Percentiles rank a stretch among this genome's conserved stretches.
Evolutionary conservation across 2,329 filamentous ascomycete species (phyloP).

Genomic region (Talaromyces atroroseus): DNA sequence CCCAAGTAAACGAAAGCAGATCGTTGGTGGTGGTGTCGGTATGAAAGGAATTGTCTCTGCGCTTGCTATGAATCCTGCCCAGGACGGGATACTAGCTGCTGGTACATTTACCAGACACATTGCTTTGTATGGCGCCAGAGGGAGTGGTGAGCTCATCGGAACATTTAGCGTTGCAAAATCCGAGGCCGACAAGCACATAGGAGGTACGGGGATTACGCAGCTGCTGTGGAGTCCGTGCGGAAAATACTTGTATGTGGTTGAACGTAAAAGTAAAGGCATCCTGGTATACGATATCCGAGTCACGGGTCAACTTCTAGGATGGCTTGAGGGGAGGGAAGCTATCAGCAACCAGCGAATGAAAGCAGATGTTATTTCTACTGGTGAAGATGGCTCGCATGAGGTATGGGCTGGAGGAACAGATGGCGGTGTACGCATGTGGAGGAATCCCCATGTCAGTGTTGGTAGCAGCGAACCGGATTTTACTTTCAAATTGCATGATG

Average conservation of each 20-base stretch:
- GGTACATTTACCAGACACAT: slow-evolving; percentile 54
- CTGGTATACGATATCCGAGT: slow-evolving; percentile 56
- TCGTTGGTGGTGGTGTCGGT: slow-evolving; percentile 42
- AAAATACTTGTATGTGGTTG: slow-evolving; percentile 54
- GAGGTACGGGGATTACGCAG: slow-evolving; percentile 51
- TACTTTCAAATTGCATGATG: slow-evolving; percentile 42
- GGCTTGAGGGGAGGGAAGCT: slow-evolving; percentile 42
- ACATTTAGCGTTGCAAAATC: slow-evolving; percentile 45
- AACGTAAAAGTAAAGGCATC: slow-evolving; percentile 52
- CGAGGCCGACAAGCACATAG: slow-evolving; percentile 33
- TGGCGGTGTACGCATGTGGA: slow-evolving; percentile 50
- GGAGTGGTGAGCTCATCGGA: slow-evolving; percentile 46
- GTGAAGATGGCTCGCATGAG: slow-evolving; percentile 40
- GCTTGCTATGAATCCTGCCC: slow-evolving; percentile 40
- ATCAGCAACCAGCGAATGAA: slow-evolving; percentile 53
- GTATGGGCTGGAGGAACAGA: slow-evolving; percentile 57
- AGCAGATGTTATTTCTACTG: slow-evolving; percentile 44
- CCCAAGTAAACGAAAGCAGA: slow-evolving; percentile 43
- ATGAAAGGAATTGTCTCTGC: slow-evolving; percentile 55
- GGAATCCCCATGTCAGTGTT: slow-evolving; percentile 36
- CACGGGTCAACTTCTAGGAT: slow-evolving; percentile 47
- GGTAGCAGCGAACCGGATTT: slow-evolving; percentile 40
- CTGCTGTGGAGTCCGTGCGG: slow-evolving; percentile 55
- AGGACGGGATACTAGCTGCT: slow-evolving; percentile 49
- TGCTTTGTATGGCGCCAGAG: slow-evolving; percentile 50